Evolutionary conservation across 768 basidiomycete genomes (phyloP).

Genomic region (Rhizopogon rudus): DNA sequence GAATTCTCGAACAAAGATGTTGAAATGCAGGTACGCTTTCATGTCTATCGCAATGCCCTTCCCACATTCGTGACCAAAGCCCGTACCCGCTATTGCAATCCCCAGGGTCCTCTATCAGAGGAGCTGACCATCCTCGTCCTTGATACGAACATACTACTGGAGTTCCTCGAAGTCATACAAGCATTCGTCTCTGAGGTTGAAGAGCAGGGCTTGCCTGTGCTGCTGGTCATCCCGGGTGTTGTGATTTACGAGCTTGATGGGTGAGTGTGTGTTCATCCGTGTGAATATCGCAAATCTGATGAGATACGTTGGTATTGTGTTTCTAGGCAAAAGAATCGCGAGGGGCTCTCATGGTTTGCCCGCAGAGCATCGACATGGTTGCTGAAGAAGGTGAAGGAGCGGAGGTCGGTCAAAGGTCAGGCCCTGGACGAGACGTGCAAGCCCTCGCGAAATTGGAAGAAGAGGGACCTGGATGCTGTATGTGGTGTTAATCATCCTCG

Average conservation of each 20-base stretch:
- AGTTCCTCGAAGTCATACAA: constrained; percentile 58
- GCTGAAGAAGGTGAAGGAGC: constrained; percentile 53
- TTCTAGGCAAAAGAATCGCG: constrained; percentile 36
- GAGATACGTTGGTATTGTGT: not conserved
- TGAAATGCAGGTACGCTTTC: constrained; percentile 61
- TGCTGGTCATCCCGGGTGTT: constrained; percentile 66
- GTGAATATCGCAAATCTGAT: constrained; percentile 1
- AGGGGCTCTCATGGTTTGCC: constrained; percentile 54
- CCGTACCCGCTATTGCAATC: not conserved
- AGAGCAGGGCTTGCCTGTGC: constrained; percentile 39
- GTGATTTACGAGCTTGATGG: constrained; percentile 77
- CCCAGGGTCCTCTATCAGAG: constrained; percentile 39
- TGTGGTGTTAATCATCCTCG: constrained; percentile 9
- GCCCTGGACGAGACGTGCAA: constrained; percentile 61
- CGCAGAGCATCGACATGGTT: constrained; percentile 69
- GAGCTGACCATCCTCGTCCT: constrained; percentile 50
- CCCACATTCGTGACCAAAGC: not conserved
- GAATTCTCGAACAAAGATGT: constrained; percentile 61
- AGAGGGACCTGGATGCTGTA: constrained; percentile 41
- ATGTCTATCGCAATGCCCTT: not conserved
- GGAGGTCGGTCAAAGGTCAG: constrained; percentile 53
- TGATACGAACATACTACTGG: constrained; percentile 77
- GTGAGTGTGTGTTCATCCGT: constrained; percentile 31
- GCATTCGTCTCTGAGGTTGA: constrained; percentile 64
- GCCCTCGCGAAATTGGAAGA: constrained; percentile 56